Evolutionary conservation across 2,329 filamentous ascomycete species (phyloP), one percentile per base, ranked within the genome.

Genomic region (Aquanectria penicillioides): DNA sequence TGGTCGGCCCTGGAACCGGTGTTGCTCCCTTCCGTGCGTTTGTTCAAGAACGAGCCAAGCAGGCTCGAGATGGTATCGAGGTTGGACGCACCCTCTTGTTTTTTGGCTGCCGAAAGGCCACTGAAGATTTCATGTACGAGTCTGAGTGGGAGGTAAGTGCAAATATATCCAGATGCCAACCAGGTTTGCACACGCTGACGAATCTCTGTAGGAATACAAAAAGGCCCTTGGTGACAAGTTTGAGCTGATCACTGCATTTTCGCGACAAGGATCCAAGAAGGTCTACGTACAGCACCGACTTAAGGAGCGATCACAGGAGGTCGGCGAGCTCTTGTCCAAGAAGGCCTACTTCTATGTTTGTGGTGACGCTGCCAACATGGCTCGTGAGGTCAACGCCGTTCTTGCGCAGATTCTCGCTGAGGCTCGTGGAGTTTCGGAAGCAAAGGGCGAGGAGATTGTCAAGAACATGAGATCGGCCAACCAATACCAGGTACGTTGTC

Each of bases 341-440:
- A 91, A 94, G 75, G 95, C 93, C 5, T 97, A 95, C 79, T 94
- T 99, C 76, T 99, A 99, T 76, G 94, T 99, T 57, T 99, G 96
- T 71, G 95, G 95, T 79, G 95, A 99, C 74, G 96, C 96, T 1
- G 92, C 95, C 55, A 94, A 97, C 81, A 97, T 97, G 94, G 94
- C 94, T 41, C 89, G 94, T 57, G 94, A 97, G 75, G 93, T 97
- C 71, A 97, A 96, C 75, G 83, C 89, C 20, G 87, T 93, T n/a
- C 83, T 99, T 37, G 90, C 85, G 22, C 89, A 96, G 74, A 96
- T 98, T 72, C 89, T 99, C 68, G 84, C 93, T 22, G 88, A 94
- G 74, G 86, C 97, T 76, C 87, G 95, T 51, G 90, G 90, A 47
- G 84, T 98, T 57, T 83, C 92, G 2, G 90, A 94, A 71, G 83